Conservation (phyloP, 768 basidiomycete genomes). For the Suillus paluster region DNA sequence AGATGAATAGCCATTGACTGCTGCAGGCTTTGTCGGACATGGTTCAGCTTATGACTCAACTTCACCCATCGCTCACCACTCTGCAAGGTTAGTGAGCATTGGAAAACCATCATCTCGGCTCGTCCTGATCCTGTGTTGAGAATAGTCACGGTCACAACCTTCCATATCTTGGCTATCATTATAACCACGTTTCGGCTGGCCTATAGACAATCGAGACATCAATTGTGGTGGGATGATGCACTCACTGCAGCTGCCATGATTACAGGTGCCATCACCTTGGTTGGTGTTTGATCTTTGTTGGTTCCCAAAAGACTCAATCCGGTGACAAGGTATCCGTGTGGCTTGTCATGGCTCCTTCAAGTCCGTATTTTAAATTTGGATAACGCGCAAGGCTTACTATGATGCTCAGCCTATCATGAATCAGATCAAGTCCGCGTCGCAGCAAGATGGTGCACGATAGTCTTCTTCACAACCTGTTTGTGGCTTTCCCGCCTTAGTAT, state of each 20-base stretch:
- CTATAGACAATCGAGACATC: constrained; percentile 9
- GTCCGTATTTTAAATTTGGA: neutral
- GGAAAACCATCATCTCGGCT: neutral
- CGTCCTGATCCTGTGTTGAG: neutral
- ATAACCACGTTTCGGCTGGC: constrained; percentile 8
- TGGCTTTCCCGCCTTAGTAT: constrained; percentile 22
- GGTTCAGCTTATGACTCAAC: neutral
- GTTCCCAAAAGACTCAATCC: neutral
- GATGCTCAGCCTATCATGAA: neutral
- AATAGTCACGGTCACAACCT: neutral
- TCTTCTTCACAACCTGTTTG: neutral
- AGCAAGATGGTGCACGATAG: neutral
- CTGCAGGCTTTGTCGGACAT: neutral
- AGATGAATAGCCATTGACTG: neutral
- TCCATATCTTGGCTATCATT: constrained; percentile 8
- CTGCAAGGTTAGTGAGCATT: neutral
- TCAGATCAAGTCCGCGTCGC: neutral
- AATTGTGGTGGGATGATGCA: constrained; percentile 15
- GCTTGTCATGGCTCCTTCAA: neutral
- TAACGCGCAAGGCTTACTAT: neutral
- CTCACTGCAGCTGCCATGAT: neutral
- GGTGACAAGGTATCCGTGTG: neutral
- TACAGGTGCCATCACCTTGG: neutral
- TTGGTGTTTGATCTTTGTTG: neutral
- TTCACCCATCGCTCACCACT: neutral